phyloP scores from a whole-genome alignment of 176 grass and related monocot genomes.

The Hordeum marinum region DNA sequence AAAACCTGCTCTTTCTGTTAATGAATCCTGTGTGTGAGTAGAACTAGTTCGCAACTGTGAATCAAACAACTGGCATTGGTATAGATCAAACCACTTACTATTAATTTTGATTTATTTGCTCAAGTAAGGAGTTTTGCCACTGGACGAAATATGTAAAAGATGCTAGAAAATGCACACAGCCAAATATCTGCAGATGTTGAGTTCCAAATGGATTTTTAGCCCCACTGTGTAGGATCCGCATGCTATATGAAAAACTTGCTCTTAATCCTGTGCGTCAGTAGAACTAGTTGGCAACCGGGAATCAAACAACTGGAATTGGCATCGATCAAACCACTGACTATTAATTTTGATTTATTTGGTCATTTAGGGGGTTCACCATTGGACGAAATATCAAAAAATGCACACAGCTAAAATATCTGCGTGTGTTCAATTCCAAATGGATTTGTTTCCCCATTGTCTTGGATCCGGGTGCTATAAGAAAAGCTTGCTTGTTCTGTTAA shows the following conservation, averaged over 20 bases:
- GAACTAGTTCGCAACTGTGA: not conserved
- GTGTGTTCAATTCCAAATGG: too few species aligned
- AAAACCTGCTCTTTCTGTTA: not conserved
- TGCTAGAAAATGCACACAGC: not conserved
- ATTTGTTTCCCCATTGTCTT: too few species aligned
- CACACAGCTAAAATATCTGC: not conserved
- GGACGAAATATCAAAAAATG: not conserved
- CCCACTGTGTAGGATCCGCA: not conserved
- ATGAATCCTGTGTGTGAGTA: not conserved
- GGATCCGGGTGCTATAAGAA: too few species aligned
- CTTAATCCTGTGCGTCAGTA: not conserved
- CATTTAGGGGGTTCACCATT: not conserved
- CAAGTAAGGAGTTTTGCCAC: not conserved
- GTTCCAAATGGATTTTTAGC: too few species aligned
- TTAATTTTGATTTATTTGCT: not conserved
- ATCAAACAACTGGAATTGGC: not conserved
- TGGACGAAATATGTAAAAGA: not conserved
- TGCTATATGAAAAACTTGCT: not conserved
- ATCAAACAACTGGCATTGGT: not conserved
- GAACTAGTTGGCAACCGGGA: not conserved
- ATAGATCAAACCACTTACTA: not conserved
- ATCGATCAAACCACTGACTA: not conserved
- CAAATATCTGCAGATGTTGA: too few species aligned
- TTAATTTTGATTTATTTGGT: not conserved
- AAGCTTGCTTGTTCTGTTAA: not conserved